Evolutionary conservation across 345 rosid species (phyloP).

Genomic region (Lumnitzera littorea): DNA sequence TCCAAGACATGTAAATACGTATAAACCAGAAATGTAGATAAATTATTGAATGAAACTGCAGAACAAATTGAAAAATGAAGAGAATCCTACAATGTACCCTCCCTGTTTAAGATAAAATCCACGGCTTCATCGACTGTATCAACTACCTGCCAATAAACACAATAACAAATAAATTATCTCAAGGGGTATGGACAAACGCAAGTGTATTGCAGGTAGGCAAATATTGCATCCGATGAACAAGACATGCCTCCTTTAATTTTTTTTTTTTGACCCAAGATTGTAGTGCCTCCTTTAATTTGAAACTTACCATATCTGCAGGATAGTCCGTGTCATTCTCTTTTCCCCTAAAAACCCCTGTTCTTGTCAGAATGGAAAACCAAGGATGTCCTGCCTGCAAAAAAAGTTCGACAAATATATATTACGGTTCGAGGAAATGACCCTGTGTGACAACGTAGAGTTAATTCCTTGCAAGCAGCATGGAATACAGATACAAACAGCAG

Average conservation of each 20-base stretch:
- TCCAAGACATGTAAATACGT: no score
- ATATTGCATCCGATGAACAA: neutral
- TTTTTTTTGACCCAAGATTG: no score
- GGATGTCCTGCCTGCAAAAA: conserved; percentile 63
- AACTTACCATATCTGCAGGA: conserved; percentile 66
- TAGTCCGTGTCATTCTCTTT: conserved; percentile 37
- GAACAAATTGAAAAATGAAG: no score
- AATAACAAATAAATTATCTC: neutral
- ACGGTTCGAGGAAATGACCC: neutral
- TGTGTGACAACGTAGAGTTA: no score
- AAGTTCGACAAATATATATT: neutral
- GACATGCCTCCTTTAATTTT: neutral
- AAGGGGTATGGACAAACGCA: neutral
- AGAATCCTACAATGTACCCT: conserved; percentile 10
- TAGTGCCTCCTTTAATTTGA: neutral
- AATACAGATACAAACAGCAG: no score
- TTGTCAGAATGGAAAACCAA: conserved; percentile 85
- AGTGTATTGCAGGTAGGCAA: neutral
- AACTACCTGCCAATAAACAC: conserved; percentile 48
- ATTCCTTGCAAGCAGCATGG: no score
- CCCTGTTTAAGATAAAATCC: conserved; percentile 55
- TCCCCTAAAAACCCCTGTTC: conserved; percentile 85
- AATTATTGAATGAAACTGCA: no score
- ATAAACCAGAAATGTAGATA: no score
- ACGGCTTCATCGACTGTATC: conserved; percentile 74